phyloP scores from a whole-genome alignment of 2,329 filamentous ascomycete genomes.

The Fragosphaeria purpurea region DNA sequence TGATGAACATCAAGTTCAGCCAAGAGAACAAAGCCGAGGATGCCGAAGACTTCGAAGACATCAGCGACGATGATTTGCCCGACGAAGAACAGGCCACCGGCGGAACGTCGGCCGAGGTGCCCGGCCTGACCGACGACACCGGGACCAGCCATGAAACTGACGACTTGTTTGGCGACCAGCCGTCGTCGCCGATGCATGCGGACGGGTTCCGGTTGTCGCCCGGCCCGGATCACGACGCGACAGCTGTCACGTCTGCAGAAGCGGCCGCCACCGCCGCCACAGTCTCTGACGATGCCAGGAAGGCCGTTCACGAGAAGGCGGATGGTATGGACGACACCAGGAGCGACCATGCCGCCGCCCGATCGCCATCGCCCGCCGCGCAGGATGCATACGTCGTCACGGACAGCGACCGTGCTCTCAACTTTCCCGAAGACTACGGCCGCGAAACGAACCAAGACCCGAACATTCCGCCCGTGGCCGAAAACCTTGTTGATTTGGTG shows the following conservation, averaged over 20 bases:
- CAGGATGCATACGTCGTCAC: slow-evolving; percentile 20
- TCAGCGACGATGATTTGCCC: slow-evolving; percentile 82
- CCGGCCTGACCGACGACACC: slow-evolving; percentile 48
- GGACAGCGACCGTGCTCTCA: slow-evolving; percentile 24
- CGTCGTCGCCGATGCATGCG: slow-evolving; percentile 32
- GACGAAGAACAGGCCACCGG: slow-evolving; percentile 54
- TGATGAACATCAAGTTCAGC: slow-evolving; percentile 40
- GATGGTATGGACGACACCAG: slow-evolving; percentile 1
- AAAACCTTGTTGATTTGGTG: slow-evolving; percentile 65
- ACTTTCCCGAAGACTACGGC: slow-evolving; percentile 34
- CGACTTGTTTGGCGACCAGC: slow-evolving; percentile 59
- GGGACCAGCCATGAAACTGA: slow-evolving; percentile 51
- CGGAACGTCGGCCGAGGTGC: slow-evolving; percentile 33
- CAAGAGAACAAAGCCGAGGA: slow-evolving; percentile 78
- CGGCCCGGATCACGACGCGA: slow-evolving; percentile 27
- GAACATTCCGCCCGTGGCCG: slow-evolving; percentile 57
- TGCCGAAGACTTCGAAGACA: slow-evolving; percentile 83
- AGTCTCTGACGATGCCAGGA: neutral
- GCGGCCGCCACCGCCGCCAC: neutral
- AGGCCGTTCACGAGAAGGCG: neutral
- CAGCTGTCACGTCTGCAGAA: neutral
- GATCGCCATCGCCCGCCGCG: slow-evolving; percentile 18
- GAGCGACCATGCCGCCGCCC: slow-evolving; percentile 19
- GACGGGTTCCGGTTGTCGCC: slow-evolving; percentile 23
- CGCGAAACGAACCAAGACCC: slow-evolving; percentile 47